These are phyloP conservation scores for Trametes cingulata DNA, from an alignment of 768 basidiomycete genomes.

Conservation along the genomic window DNA sequence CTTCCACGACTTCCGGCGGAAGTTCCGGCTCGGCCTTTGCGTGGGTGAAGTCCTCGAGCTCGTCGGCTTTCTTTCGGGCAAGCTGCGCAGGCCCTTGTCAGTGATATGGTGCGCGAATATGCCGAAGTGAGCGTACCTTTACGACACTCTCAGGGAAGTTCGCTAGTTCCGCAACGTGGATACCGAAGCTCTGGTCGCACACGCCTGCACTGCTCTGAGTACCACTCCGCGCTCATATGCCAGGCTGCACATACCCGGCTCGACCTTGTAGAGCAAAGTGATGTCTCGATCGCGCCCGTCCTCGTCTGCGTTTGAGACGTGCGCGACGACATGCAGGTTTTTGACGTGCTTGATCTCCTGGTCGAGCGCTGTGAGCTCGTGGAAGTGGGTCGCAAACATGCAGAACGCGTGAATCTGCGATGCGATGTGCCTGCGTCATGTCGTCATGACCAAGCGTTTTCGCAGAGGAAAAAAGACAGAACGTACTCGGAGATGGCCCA, in stretches of 20 bases:
- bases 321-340: constrained; percentile 94
- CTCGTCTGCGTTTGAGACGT: constrained; percentile 61
- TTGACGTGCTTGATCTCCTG: constrained; percentile 86
- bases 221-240: not conserved
- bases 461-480: too few relatives aligned
- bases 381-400: constrained; percentile 97
- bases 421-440: constrained; percentile 75
- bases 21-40: constrained; percentile 44
- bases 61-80: constrained; percentile 90
- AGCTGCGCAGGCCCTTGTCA: constrained; percentile 46
- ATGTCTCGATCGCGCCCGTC: constrained; percentile 67
- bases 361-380: constrained; percentile 91
- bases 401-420: constrained; percentile 92
- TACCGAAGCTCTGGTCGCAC: constrained; percentile 97
- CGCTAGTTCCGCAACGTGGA: constrained; percentile 95
- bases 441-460: not conserved
- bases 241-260: constrained; percentile 79
- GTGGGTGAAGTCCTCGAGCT: constrained; percentile 79
- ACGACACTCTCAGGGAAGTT: constrained; percentile 96
- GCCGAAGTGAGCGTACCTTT: constrained; percentile 50
- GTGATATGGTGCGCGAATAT: not conserved
- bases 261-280: constrained; percentile 71
- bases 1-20: constrained; percentile 62
- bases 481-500: constrained; percentile 98
- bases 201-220: constrained; percentile 64